These are phyloP conservation scores for Vitis hybrid DNA, from an alignment of 177 flowering plant genomes.

Conservation along the genomic window DNA sequence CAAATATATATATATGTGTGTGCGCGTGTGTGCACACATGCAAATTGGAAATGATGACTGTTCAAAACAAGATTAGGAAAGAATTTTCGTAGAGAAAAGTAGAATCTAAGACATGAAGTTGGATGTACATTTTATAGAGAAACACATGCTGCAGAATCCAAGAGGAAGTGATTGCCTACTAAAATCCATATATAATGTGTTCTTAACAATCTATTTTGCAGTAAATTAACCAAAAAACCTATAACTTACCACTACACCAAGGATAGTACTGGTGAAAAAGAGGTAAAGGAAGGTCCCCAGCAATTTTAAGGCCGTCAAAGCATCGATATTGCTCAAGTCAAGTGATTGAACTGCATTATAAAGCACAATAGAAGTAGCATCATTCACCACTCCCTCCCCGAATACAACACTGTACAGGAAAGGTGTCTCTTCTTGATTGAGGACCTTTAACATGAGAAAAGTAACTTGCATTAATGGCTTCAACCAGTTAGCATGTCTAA, in stretches of 20 bases:
- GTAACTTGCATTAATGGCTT: neutral
- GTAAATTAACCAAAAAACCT: neutral
- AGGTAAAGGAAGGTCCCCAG: conserved; percentile 66
- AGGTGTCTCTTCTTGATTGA: conserved; percentile 76
- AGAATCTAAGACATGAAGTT: no score
- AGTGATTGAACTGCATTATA: conserved; percentile 64
- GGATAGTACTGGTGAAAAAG: conserved; percentile 65
- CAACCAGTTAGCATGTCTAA: neutral
- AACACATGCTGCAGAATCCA: no score
- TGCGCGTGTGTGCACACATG: no score
- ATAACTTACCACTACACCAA: conserved; percentile 62
- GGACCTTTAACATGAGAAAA: conserved; percentile 43
- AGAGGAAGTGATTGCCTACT: no score
- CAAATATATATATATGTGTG: no score
- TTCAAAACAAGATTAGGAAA: no score
- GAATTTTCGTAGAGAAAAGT: no score
- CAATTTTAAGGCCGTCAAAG: conserved; percentile 41
- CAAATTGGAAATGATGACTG: no score
- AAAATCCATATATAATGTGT: no score
- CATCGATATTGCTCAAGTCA: conserved; percentile 38
- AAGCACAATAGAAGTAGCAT: conserved; percentile 78
- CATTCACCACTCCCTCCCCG: conserved; percentile 83
- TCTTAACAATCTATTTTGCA: no score
- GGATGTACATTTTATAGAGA: no score
- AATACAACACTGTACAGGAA: conserved; percentile 75